Evolutionary conservation across 2,329 filamentous ascomycete species (phyloP), one percentile per base, ranked within the genome.

Genomic region (Volutella citrinella): DNA sequence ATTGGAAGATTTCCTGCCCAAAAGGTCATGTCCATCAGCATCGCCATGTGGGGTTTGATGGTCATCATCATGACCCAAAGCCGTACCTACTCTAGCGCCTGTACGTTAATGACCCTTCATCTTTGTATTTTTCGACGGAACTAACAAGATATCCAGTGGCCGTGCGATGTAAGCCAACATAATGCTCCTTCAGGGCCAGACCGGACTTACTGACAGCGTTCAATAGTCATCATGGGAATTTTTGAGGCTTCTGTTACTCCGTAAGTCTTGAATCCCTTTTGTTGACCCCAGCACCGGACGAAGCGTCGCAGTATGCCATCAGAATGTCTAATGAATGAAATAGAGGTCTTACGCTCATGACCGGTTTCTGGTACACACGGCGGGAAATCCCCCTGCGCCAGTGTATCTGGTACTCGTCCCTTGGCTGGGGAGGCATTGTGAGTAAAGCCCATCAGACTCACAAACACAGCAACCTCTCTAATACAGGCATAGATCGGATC

Each of bases 1-100:
- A 61, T 65, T 24, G 60, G 60, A 12, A 46, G 60, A 19, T 63
- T 46, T 27, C 56, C 56, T 3, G 61, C 61, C 3, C 61, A 64
- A 40, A 56, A 47, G 32, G 52, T 64, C 13, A 41, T 64, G 17
- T 51, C 48, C 1, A 45, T 58, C 18, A 55, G 49, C 19, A 53
- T 54, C 25, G 31, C 62, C 5, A 30, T 53, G 1, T 64, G 60
- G 61, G 61, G 61, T 4, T 18, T 56, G 6, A 54, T 47, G 22
- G 60, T 63, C 6, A 27, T 64, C 5, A 43, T 63, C 19, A 30
- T 60, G 40, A 60, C 59, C 3, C 57, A 62, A 38, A 48, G 43
- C 25, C 52, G 42, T 27, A 50, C 38, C 10, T 60, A 51, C 22
- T 40, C 42, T 3, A 50, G 45, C 33, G 56, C 55, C 19, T 27